Base-by-base conservation (phyloP, 2,329 filamentous ascomycete genomes). In the Colletotrichum liaoningense region DNA sequence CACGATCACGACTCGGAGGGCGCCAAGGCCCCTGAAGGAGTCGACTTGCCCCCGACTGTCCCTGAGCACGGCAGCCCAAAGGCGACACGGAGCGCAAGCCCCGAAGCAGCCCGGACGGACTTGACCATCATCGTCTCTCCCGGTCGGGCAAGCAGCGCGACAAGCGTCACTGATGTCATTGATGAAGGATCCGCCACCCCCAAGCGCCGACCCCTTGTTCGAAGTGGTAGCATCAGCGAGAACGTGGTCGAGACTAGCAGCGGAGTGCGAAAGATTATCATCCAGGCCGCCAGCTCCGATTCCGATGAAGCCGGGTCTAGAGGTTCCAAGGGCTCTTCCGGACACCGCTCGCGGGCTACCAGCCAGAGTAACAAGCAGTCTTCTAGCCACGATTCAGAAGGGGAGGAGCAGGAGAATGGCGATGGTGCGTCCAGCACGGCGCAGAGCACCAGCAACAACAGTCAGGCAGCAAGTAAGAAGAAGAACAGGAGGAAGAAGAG, bases 401-500 rank as follows among this genome's bases (percentile, higher is more conserved):
- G 69, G 11, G 70, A 74, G 26, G 71, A 62, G 12, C 62, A 75
- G 14, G 68, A 73, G 16, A 68, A 74, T 26, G 63, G 67, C 16
- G 67, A 62, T 19, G 60, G 59, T 24, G 64, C 69, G 7, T 74
- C 73, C 1, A 74, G 66, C 52, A 68, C 63, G 16, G 73, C 65
- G 5, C 69, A 63, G 11, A 72, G 68, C 46, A 72, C 63, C 52
- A 74, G 56, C 33, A 67, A 49, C 30, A 67, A 49, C 14, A 65
- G 64, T 14, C 74, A 64, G 35, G 67, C 67, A 33, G 22, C 78
- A 60, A 78, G 77, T 35, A 83, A 82, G 77, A 82, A 82, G 75
- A 83, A 83, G 75, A 83, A 81, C 68, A 79, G 81, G 35, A 77
- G 82, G 57, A 84, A 82, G 78, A 84, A 84, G 78, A 81, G 80